Conservation (phyloP, 305 asterid genomes). For the Rubia peregrina region DNA sequence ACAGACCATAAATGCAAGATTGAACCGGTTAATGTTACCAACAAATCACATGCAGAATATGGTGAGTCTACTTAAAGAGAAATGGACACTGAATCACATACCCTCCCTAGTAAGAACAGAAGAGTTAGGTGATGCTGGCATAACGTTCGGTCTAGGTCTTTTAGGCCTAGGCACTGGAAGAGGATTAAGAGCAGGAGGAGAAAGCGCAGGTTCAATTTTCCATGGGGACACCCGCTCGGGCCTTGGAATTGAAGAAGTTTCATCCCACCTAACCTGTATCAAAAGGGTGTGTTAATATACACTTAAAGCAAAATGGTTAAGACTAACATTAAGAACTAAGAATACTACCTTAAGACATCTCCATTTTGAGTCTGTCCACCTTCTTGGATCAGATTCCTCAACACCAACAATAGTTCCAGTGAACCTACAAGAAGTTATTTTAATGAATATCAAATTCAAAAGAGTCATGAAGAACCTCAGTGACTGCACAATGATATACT, state of each 20-base stretch:
- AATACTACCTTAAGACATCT: slow-evolving; percentile 67
- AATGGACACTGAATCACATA: slow-evolving; percentile 17
- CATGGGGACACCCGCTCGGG: slow-evolving; percentile 95
- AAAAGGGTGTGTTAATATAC: background rate
- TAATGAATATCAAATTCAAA: background rate
- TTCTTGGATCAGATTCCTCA: slow-evolving; percentile 64
- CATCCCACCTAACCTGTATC: slow-evolving; percentile 84
- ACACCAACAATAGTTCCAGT: slow-evolving; percentile 87
- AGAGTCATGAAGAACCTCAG: background rate
- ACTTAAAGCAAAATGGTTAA: background rate
- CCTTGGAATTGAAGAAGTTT: slow-evolving; percentile 58
- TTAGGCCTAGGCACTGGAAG: slow-evolving; percentile 61
- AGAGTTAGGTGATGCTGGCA: slow-evolving; percentile 72
- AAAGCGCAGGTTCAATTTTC: slow-evolving; percentile 77
- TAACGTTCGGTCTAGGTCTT: slow-evolving; percentile 59
- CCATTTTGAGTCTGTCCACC: slow-evolving; percentile 91
- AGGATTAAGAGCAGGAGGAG: slow-evolving; percentile 69
- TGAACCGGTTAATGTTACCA: slow-evolving; percentile 3
- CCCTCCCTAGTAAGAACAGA: slow-evolving; percentile 87
- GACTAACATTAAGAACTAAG: background rate
- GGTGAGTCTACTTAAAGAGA: background rate
- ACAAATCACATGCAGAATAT: slow-evolving; percentile 1
- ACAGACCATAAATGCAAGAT: slow-evolving; percentile 13
- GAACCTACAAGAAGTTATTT: slow-evolving; percentile 38
- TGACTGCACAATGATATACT: too few species aligned